phyloP scores from a whole-genome alignment of 495 filamentous ascomycete species.

The Xylaria telfairii region DNA sequence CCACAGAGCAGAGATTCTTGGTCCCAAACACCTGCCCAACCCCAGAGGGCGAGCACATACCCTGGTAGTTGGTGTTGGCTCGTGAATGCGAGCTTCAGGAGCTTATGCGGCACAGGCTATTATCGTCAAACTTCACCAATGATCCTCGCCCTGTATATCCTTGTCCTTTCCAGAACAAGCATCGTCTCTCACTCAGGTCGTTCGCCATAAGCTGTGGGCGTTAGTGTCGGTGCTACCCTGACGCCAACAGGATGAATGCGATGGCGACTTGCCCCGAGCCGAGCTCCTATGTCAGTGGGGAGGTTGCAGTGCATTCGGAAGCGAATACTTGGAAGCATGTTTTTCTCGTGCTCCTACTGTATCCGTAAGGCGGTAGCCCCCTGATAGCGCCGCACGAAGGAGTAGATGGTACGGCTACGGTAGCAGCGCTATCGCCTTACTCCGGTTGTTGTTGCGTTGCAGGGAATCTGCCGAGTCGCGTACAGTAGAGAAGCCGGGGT shows the following conservation, averaged over 20 bases:
- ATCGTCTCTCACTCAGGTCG: not conserved
- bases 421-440: not conserved
- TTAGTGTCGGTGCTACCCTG: not conserved
- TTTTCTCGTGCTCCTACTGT: conserved; percentile 7
- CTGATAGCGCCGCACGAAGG: not conserved
- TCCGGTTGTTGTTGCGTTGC: not conserved
- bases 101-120: conserved; percentile 14
- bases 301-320: not conserved
- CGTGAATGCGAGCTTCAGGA: conserved; percentile 1
- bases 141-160: not conserved
- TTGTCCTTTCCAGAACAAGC: conserved; percentile 16
- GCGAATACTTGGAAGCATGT: not conserved
- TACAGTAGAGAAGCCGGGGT: not conserved
- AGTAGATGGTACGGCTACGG: not conserved
- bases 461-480: not conserved
- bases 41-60: not conserved
- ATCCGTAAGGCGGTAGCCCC: not conserved
- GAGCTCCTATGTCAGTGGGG: not conserved
- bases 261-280: not conserved
- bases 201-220: not conserved
- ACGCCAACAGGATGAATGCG: not conserved
- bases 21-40: not conserved
- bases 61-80: conserved; percentile 17
- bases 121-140: not conserved
- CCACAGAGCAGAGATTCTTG: conserved; percentile 10